phyloP scores from a whole-genome alignment of 1,284 basidiomycete species.

The Stygiomarasmius scandens region DNA sequence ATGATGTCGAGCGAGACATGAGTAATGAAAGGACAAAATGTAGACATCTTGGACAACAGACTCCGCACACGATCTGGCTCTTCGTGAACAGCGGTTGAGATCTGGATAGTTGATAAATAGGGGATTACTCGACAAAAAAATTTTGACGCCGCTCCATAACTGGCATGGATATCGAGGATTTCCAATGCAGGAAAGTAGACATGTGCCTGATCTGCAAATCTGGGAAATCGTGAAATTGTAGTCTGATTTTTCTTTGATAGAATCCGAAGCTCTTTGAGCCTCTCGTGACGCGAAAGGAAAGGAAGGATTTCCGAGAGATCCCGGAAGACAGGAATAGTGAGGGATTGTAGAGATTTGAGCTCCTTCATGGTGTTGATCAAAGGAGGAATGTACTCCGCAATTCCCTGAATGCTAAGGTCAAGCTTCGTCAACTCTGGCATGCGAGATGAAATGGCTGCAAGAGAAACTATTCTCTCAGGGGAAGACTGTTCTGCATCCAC shows the following conservation, averaged over 20 bases:
- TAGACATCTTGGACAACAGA: too few species aligned
- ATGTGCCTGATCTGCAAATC: too few species aligned
- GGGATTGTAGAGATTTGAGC: neutral
- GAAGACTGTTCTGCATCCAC: neutral
- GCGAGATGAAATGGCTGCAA: neutral
- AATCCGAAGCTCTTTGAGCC: neutral
- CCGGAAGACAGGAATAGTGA: neutral
- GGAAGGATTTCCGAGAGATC: neutral
- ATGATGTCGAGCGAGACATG: too few species aligned
- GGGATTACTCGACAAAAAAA: too few species aligned
- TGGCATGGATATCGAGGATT: too few species aligned
- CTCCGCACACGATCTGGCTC: too few species aligned
- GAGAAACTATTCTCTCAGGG: neutral
- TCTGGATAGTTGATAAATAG: too few species aligned
- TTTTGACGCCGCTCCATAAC: too few species aligned
- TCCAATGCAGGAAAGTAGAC: too few species aligned
- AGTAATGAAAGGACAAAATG: too few species aligned
- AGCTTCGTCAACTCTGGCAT: neutral
- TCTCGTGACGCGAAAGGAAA: neutral
- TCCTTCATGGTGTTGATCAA: neutral
- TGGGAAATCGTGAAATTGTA: too few species aligned
- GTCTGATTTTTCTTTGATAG: neutral
- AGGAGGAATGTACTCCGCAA: neutral
- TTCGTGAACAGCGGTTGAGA: too few species aligned
- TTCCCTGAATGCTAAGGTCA: neutral